A percentile compares a stretch with the other conserved stretches of the same genome.
phyloP scores from a whole-genome alignment of 352 stramenopile genomes.

The Globisporangium perplexum region DNA sequence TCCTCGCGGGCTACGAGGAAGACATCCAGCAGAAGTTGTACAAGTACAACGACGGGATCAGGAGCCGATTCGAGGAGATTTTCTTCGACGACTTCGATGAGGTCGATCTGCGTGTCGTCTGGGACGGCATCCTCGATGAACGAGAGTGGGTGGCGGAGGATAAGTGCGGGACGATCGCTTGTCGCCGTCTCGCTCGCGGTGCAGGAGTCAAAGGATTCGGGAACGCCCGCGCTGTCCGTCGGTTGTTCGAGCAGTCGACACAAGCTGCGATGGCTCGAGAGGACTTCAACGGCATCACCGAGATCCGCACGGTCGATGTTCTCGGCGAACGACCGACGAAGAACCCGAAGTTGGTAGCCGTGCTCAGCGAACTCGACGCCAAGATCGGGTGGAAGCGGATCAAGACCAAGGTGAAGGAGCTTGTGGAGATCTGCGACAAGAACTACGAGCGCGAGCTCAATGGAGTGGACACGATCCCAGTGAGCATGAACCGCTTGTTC shows the following conservation, averaged over 20 bases:
- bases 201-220: constrained; percentile 79
- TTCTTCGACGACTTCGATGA: constrained; percentile 91
- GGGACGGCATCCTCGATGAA: constrained; percentile 31
- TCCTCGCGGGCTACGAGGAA: constrained; percentile 91
- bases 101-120: constrained; percentile 77
- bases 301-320: constrained; percentile 60
- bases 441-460: constrained; percentile 85
- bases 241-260: constrained; percentile 64
- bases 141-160: constrained; percentile 45
- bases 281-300: constrained; percentile 51
- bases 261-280: constrained; percentile 60
- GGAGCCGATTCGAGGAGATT: constrained; percentile 81
- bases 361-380: constrained; percentile 52
- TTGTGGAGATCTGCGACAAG: constrained; percentile 70
- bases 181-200: constrained; percentile 52
- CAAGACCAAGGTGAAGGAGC: constrained; percentile 66
- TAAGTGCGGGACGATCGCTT: constrained; percentile 51
- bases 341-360: constrained; percentile 57
- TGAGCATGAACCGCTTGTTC: constrained; percentile 87
- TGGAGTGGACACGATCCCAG: constrained; percentile 42
- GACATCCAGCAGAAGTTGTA: constrained; percentile 93
- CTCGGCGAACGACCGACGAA: constrained; percentile 70
- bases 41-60: constrained; percentile 85
- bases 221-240: constrained; percentile 77
- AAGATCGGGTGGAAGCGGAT: constrained; percentile 80